A percentile compares a stretch with the other conserved stretches of the same genome.
Conservation (phyloP, 805 yeast species). For the Wickerhamomyces silvicola region DNA sequence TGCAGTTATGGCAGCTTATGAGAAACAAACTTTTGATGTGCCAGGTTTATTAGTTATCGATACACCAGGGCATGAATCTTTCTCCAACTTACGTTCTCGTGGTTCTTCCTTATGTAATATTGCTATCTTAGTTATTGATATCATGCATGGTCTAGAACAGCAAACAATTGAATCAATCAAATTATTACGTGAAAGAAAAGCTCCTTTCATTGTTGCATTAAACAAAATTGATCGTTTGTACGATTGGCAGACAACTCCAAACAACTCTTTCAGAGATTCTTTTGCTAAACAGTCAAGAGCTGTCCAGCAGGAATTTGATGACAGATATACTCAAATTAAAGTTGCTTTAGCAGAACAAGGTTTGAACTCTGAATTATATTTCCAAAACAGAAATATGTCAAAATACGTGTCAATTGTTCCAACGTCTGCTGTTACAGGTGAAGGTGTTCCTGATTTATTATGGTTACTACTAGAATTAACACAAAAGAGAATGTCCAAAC, state of each 20-base stretch:
- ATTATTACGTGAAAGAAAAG: slow-evolving; percentile 90
- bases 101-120: slow-evolving; percentile 99
- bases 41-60: slow-evolving; percentile 96
- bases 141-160: slow-evolving; percentile 98
- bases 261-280: slow-evolving; percentile 95
- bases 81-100: slow-evolving; percentile 94
- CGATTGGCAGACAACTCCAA: slow-evolving; percentile 87
- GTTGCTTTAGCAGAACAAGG: slow-evolving; percentile 96
- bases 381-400: slow-evolving; percentile 88
- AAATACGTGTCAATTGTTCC: slow-evolving; percentile 95
- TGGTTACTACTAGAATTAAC: slow-evolving; percentile 94
- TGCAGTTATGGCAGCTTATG: slow-evolving; percentile 80
- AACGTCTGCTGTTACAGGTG: slow-evolving; percentile 98
- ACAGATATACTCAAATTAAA: slow-evolving; percentile 77
- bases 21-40: slow-evolving; percentile 81
- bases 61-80: slow-evolving; percentile 99
- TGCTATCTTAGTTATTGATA: slow-evolving; percentile 96
- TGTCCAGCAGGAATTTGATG: slow-evolving; percentile 89
- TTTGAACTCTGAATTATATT: slow-evolving; percentile 93
- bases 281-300: slow-evolving; percentile 73
- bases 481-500: slow-evolving; percentile 98
- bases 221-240: slow-evolving; percentile 97
- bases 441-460: slow-evolving; percentile 98
- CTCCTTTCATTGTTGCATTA: slow-evolving; percentile 95
- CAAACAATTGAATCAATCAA: slow-evolving; percentile 94